These are phyloP conservation scores for Xylariaceae sp. DNA, from an alignment of 2,329 filamentous ascomycete genomes.

Conservation along the genomic window DNA sequence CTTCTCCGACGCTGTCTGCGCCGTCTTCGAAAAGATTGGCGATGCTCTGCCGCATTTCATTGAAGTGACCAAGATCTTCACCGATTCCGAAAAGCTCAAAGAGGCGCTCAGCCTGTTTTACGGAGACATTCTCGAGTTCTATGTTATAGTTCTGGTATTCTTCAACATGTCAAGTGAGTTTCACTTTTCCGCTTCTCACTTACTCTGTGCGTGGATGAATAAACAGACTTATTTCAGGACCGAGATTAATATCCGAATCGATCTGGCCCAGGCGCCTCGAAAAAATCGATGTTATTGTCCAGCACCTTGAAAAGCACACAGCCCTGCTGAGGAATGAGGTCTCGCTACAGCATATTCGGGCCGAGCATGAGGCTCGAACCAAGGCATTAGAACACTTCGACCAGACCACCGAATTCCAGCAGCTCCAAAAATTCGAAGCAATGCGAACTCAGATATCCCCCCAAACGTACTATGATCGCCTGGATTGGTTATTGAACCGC, in stretches of 20 bases:
- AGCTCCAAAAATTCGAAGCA: conserved; percentile 10
- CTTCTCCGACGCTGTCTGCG: neutral
- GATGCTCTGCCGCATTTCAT: conserved; percentile 2
- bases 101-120: neutral
- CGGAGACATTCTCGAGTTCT: conserved; percentile 6
- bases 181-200: neutral
- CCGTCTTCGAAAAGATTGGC: neutral
- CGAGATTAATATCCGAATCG: neutral
- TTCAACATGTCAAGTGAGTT: neutral
- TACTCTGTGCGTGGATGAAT: neutral
- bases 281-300: conserved; percentile 1
- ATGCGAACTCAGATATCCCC: conserved; percentile 15
- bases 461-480: conserved; percentile 7
- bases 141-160: neutral
- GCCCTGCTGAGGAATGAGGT: conserved; percentile 14
- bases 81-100: neutral
- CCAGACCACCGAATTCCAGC: neutral
- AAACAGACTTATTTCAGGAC: too few relatives aligned
- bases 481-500: conserved; percentile 9
- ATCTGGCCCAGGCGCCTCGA: neutral
- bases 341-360: conserved; percentile 13
- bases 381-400: conserved; percentile 10
- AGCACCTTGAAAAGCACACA: conserved; percentile 9
- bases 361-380: conserved; percentile 14
- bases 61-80: conserved; percentile 1